Evolutionary conservation across 1,139 yeast species (phyloP), one percentile per base, ranked within the genome.

Genomic region (Hemisphaericaspora lyxosophila): DNA sequence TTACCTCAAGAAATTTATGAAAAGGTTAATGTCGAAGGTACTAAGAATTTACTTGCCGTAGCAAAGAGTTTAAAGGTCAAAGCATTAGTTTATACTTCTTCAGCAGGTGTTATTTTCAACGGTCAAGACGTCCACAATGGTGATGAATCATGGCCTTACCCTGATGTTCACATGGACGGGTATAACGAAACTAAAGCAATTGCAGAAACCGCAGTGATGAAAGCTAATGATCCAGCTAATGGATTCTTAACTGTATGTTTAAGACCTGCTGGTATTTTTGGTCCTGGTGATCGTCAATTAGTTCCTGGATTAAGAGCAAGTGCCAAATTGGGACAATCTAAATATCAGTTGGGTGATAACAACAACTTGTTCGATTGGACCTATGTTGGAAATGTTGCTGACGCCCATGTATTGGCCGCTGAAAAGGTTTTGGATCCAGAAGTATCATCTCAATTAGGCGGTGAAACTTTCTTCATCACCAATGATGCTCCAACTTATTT

Each of bases 341-440:
- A 85, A 60, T 88, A 87, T 61, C 98, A 94, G 62, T 72, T 94
- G 36, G 98, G 99, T 47, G 92, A 87, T 59, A 94, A 94, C 62
- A 80, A 85, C 59, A 92, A 92, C 57, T 65, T 94, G 43, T 94
- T 92, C 55, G 99, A 94, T 59, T 89, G 96, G 85, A 89, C 97
- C 0, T 94, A 89, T 54, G 98, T 85, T n/a, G 97, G 97, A n/a
- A 94, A 94, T 60, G 97, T 94, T 16, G 98, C 98, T 0, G 95
- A 89, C 63, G 84, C 97, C 5, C 99, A 94, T 61, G 89, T 92
- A 7, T 69, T 92, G 39, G 98, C 97, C 1, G 95, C 97, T 2
- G 70, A 84, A 51, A 82, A 82, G 60, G 64, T 90, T 14, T 62
- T 88, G 38, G 67, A 73, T 36, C 64, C 75, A 2, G 42, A 51